These are phyloP conservation scores for Solidago caesia DNA, from an alignment of 129 eudicot species.

Conservation along the genomic window DNA sequence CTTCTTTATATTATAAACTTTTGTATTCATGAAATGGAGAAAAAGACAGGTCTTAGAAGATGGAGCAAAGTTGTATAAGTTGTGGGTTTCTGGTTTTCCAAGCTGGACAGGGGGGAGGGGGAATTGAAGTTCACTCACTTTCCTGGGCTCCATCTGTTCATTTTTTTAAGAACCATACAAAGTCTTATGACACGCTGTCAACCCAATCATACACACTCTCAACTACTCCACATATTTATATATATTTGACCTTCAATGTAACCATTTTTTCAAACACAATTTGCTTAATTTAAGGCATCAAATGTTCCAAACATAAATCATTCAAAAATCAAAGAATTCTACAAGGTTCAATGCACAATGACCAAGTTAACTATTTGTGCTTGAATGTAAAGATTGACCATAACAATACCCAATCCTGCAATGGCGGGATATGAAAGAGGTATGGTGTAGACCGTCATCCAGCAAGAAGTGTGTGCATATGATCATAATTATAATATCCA, in stretches of 20 bases:
- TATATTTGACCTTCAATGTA: conserved; percentile 29
- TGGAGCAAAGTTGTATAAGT: neutral
- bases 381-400: conserved; percentile 6
- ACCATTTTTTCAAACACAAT: conserved; percentile 29
- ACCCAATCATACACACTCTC: conserved; percentile 23
- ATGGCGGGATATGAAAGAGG: too few species aligned
- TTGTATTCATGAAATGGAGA: neutral
- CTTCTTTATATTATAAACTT: too few species aligned
- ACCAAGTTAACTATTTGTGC: conserved; percentile 9
- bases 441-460: too few species aligned
- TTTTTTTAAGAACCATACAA: conserved; percentile 7
- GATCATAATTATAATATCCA: conserved; percentile 1
- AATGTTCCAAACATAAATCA: conserved; percentile 9
- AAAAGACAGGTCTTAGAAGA: neutral
- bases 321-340: conserved; percentile 17
- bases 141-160: conserved; percentile 25
- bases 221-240: conserved; percentile 27
- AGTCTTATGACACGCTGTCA: conserved; percentile 28
- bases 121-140: conserved; percentile 7
- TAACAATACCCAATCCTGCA: neutral
- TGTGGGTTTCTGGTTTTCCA: conserved; percentile 14
- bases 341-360: conserved; percentile 4
- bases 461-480: too few species aligned
- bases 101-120: conserved; percentile 1
- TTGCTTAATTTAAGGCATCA: conserved; percentile 31